Evolutionary conservation across 2,329 filamentous ascomycete genomes (phyloP).

Genomic region (Fusarium dlaminii): DNA sequence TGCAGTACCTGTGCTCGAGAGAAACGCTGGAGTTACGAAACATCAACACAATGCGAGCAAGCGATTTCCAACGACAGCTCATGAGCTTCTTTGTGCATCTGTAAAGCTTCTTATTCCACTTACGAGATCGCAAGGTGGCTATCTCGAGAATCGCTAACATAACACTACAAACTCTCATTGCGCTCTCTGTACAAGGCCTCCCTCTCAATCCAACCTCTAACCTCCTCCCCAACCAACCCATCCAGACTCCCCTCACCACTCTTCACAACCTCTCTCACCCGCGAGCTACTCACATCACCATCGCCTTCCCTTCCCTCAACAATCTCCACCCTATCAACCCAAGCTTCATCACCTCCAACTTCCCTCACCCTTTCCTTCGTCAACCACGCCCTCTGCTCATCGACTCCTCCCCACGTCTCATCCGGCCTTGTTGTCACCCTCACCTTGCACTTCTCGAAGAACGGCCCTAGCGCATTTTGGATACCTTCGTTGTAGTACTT

Average conservation of each 20-base stretch:
- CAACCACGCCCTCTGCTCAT: conserved; percentile 59
- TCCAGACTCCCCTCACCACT: conserved; percentile 59
- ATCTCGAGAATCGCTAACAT: accelerated
- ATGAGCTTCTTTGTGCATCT: background rate
- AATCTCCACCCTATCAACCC: conserved; percentile 69
- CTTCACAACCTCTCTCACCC: conserved; percentile 67
- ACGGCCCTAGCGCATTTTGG: conserved; percentile 65
- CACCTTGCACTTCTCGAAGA: conserved; percentile 70
- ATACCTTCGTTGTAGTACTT: conserved; percentile 71
- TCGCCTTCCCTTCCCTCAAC: conserved; percentile 59
- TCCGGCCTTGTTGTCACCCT: conserved; percentile 71
- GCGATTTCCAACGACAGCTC: no score
- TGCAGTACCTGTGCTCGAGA: background rate
- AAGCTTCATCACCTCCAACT: conserved; percentile 65
- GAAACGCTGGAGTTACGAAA: no score
- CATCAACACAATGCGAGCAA: background rate
- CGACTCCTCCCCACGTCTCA: conserved; percentile 65
- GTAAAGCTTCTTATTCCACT: accelerated
- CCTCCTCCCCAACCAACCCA: conserved; percentile 64
- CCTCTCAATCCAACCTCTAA: conserved; percentile 66
- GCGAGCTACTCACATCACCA: conserved; percentile 67
- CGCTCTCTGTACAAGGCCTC: conserved; percentile 63
- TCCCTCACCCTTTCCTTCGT: conserved; percentile 56
- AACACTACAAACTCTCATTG: background rate
- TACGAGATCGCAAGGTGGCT: accelerated